Base-by-base conservation (phyloP, 2,329 filamentous ascomycete species). In the Hymenotorrendiella dingleyae region DNA sequence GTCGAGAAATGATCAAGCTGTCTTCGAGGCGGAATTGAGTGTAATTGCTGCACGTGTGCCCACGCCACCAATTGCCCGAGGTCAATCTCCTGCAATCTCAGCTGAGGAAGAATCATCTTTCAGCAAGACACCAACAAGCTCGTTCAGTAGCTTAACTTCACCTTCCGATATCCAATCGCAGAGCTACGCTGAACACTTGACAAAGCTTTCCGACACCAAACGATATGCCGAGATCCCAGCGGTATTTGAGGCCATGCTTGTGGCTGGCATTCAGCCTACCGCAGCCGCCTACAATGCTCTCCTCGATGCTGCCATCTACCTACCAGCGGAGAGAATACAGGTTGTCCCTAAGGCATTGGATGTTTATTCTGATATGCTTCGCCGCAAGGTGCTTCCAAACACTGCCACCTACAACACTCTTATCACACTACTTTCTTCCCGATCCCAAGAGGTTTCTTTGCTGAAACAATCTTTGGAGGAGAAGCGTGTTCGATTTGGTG, bases 301-400 rank as follows among this genome's bases (percentile, higher is more conserved):
- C 33, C 71, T 98, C 32, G 74, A 82, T 56, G 87, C 93, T 5
- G 89, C 89, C 11, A 87, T 96, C 48, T 76, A 87, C 54, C 76
- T 96, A 14, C 86, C 90, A 6, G 72, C 74, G 19, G 82, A 86
- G 63, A 85, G 82, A 64, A 84, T 84, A 41, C 85, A 94, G 67
- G 80, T 93, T 40, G 86, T 94, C 11, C 84, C 88, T 48, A 94
- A 94, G 69, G 89, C 88, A 4, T 74, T 97, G 40, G 90, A 95
- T 67, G 86, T 98, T 40, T 98, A 97, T 64, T 84, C 89, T 12
- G 90, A 97, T 62, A 97, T 98, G 93, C 80, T 95, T 54, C 81
- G 84, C 52, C 84, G 90, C 52, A 84, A 83, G 54, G 82, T 97
- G 19, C 69, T 76, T 16, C 90, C 91, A 6, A 84, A 96, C 62